Evolutionary conservation across 805 yeast genomes (phyloP).

Genomic region (Ogataea degrootiae): DNA sequence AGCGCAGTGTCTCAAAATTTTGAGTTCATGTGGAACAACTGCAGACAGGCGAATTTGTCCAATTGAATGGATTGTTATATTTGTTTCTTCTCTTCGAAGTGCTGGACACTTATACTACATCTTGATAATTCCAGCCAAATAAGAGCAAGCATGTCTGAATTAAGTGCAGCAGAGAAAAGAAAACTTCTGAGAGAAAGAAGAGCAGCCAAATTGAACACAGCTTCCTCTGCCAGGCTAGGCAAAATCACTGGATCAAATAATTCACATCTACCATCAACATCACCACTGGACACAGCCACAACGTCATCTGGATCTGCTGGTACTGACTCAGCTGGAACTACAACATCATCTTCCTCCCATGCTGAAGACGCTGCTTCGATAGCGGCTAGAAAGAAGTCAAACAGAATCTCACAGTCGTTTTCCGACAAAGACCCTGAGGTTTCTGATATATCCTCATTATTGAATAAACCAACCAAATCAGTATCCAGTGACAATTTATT

Average conservation of each 20-base stretch:
- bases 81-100: too few relatives aligned
- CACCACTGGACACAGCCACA: constrained; percentile 26
- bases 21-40: too few relatives aligned
- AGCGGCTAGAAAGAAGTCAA: constrained; percentile 3
- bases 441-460: constrained; percentile 12
- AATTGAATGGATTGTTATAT: too few relatives aligned
- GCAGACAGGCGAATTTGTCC: too few relatives aligned
- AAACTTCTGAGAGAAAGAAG: constrained; percentile 57
- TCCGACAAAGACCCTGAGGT: constrained; percentile 23
- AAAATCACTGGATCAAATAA: constrained; percentile 39
- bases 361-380: neutral
- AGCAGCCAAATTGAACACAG: constrained; percentile 55
- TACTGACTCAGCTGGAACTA: neutral
- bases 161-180: constrained; percentile 55
- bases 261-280: constrained; percentile 32
- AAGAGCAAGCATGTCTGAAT: constrained; percentile 31
- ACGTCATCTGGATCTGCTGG: constrained; percentile 2
- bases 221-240: constrained; percentile 49
- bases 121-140: neutral
- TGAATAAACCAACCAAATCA: constrained; percentile 5
- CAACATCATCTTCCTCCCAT: constrained; percentile 1
- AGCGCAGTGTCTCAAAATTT: too few relatives aligned
- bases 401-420: constrained; percentile 12
- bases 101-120: too few relatives aligned
- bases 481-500: constrained; percentile 2